Conservation (phyloP, 208 protist species). For the Trypanosoma melophagium region DNA sequence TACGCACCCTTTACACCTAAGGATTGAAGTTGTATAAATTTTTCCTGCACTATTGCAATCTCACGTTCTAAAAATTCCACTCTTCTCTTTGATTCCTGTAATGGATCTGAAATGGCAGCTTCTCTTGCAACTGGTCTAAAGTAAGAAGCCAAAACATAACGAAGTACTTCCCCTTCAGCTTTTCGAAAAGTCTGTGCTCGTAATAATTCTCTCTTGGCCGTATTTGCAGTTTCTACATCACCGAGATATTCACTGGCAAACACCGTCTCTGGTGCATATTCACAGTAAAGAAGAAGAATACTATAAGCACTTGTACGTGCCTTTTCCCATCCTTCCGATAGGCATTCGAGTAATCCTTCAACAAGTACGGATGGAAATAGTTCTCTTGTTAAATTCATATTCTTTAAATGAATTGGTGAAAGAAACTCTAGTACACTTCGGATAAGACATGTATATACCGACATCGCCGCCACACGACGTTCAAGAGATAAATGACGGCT, state of each 20-base stretch:
- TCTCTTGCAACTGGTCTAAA: conserved; percentile 22
- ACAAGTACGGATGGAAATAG: conserved; percentile 37
- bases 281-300: conserved; percentile 50
- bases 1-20: conserved; percentile 39
- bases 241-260: conserved; percentile 23
- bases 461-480: conserved; percentile 63
- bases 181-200: conserved; percentile 56
- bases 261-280: conserved; percentile 32
- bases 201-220: conserved; percentile 32
- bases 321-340: conserved; percentile 78
- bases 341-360: conserved; percentile 44
- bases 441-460: conserved; percentile 45
- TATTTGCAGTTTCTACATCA: not conserved
- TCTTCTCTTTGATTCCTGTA: conserved; percentile 29
- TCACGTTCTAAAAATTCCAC: conserved; percentile 23
- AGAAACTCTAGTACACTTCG: conserved; percentile 20
- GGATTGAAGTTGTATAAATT: conserved; percentile 31
- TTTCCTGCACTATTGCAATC: conserved; percentile 23
- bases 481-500: conserved; percentile 48
- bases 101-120: conserved; percentile 14
- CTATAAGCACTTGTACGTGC: conserved; percentile 46
- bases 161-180: conserved; percentile 66
- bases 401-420: conserved; percentile 8
- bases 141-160: conserved; percentile 44
- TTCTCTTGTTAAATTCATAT: conserved; percentile 1